These are phyloP conservation scores for Pichia deserticola DNA, from an alignment of 805 yeast genomes.

Conservation along the genomic window DNA sequence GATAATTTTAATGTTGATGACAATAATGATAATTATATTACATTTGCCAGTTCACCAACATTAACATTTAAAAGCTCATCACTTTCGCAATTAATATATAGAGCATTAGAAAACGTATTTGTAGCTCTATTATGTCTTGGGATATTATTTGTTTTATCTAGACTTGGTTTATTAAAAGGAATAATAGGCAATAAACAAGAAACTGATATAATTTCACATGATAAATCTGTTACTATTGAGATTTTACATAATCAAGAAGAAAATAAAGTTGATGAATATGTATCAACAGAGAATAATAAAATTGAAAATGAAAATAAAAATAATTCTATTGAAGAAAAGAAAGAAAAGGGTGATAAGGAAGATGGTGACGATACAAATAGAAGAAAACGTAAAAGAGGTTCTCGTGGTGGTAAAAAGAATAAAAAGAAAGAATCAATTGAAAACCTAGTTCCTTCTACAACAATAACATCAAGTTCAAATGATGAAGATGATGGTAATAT, in stretches of 20 bases:
- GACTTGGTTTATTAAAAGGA: slow-evolving; percentile 31
- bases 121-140: slow-evolving; percentile 34
- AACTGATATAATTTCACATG: not conserved
- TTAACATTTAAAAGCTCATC: slow-evolving; percentile 15
- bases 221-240: not conserved
- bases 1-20: not conserved
- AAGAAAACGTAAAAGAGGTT: slow-evolving; percentile 74
- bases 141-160: slow-evolving; percentile 32
- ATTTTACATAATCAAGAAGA: not conserved
- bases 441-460: not conserved
- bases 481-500: not conserved
- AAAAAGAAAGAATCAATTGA: slow-evolving; percentile 27
- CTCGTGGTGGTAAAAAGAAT: slow-evolving; percentile 71
- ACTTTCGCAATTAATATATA: slow-evolving; percentile 17
- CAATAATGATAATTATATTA: not conserved
- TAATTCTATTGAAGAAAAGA: not conserved
- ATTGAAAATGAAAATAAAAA: not conserved
- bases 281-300: not conserved
- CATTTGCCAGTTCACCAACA: slow-evolving; percentile 9
- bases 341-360: not conserved
- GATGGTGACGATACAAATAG: slow-evolving; percentile 5
- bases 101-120: slow-evolving; percentile 41
- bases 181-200: not conserved
- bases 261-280: slow-evolving; percentile 12
- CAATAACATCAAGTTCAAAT: slow-evolving; percentile 6